These are phyloP conservation scores for Lipomyces yamadae DNA, from an alignment of 805 yeast species.

Conservation along the genomic window DNA sequence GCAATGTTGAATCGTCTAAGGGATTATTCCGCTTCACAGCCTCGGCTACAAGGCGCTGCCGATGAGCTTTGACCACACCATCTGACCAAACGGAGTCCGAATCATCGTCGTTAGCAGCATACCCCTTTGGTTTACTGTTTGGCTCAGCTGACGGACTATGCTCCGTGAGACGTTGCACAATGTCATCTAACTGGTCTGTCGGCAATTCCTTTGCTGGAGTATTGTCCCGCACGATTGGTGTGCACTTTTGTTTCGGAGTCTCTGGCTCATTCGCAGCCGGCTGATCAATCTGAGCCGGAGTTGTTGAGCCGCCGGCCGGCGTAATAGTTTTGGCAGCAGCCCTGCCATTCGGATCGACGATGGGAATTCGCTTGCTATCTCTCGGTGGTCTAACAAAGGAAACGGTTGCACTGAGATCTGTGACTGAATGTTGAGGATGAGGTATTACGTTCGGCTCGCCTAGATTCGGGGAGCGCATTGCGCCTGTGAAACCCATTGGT, in stretches of 20 bases:
- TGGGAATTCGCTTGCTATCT: slow-evolving; percentile 35
- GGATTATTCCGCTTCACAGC: slow-evolving; percentile 8
- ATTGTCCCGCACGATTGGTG: slow-evolving; percentile 33
- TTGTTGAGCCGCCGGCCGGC: not conserved
- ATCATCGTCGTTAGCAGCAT: slow-evolving; percentile 17
- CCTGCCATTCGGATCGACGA: slow-evolving; percentile 25
- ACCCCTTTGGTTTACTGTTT: not conserved
- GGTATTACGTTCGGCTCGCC: not conserved
- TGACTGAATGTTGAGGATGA: slow-evolving; percentile 5
- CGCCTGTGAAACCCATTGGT: slow-evolving; percentile 4
- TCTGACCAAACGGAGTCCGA: slow-evolving; percentile 28
- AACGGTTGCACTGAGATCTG: slow-evolving; percentile 4
- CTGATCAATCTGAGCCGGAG: not conserved
- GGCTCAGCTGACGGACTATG: slow-evolving; percentile 10
- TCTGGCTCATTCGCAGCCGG: not conserved
- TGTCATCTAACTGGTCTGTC: slow-evolving; percentile 27
- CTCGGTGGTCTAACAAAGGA: slow-evolving; percentile 21
- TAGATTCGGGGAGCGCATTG: not conserved
- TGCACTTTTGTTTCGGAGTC: slow-evolving; percentile 4
- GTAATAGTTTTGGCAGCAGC: not conserved
- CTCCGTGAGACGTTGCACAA: slow-evolving; percentile 30
- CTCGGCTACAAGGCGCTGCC: slow-evolving; percentile 17
- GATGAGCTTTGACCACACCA: slow-evolving; percentile 12
- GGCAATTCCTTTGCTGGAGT: slow-evolving; percentile 27
- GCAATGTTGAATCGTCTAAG: slow-evolving; percentile 19